Conservation (phyloP, 495 filamentous ascomycete genomes). For the Penicillium arizonense region DNA sequence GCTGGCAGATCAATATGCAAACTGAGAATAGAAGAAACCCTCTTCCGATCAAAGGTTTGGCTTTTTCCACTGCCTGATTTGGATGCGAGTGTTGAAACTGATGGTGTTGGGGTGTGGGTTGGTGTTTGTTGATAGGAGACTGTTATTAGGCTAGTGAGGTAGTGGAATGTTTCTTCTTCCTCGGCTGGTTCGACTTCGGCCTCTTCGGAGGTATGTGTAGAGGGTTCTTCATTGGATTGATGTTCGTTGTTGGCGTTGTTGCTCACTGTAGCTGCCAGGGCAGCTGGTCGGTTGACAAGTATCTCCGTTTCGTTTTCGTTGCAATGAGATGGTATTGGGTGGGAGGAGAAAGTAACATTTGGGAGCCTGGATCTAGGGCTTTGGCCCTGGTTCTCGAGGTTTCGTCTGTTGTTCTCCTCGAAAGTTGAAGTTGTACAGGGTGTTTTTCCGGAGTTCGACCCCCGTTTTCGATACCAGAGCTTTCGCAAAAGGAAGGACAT, state of each 20-base stretch:
- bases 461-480: slow-evolving; percentile 3
- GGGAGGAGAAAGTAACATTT: too few relatives aligned
- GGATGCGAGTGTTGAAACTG: slow-evolving; percentile 2
- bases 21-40: slow-evolving; percentile 21
- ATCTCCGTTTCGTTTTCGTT: slow-evolving; percentile 12
- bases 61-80: neutral
- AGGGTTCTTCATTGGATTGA: slow-evolving; percentile 1
- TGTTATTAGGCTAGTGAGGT: slow-evolving; percentile 26
- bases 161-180: slow-evolving; percentile 25
- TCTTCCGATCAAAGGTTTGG: slow-evolving; percentile 9
- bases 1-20: slow-evolving; percentile 13
- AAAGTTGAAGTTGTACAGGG: neutral
- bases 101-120: neutral
- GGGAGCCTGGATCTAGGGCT: too few relatives aligned
- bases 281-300: slow-evolving; percentile 16
- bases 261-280: slow-evolving; percentile 13
- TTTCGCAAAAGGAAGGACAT: slow-evolving; percentile 13
- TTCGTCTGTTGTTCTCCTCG: neutral
- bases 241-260: slow-evolving; percentile 1
- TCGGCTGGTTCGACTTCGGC: slow-evolving; percentile 1
- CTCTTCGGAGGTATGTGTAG: neutral
- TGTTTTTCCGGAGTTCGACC: neutral
- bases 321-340: neutral
- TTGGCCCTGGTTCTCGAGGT: neutral
- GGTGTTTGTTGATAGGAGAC: slow-evolving; percentile 13